Percentiles rank a stretch among this genome's conserved stretches.
These are phyloP conservation scores for Bruguiera hainesii DNA, from an alignment of 441 rosid genomes.

Conservation along the genomic window DNA sequence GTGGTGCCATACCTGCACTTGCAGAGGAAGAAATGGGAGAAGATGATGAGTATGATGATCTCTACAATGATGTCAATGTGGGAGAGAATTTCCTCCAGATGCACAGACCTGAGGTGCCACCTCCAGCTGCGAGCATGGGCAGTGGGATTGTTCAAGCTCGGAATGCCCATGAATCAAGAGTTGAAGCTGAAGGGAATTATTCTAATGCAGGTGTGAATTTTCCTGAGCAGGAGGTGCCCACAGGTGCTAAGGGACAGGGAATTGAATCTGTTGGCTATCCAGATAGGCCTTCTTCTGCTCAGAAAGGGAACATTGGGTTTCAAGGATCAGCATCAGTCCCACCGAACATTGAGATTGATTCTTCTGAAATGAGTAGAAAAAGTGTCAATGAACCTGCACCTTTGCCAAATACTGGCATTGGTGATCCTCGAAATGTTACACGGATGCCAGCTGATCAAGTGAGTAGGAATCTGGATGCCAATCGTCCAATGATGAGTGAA, in stretches of 20 bases:
- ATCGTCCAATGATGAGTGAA: constrained; percentile 46
- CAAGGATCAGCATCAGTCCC: constrained; percentile 48
- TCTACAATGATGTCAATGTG: constrained; percentile 81
- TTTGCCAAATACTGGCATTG: constrained; percentile 39
- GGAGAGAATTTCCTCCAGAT: constrained; percentile 77
- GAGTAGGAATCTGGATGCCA: constrained; percentile 40
- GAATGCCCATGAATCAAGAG: constrained; percentile 42
- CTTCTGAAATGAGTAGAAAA: constrained; percentile 41
- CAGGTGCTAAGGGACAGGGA: constrained; percentile 43
- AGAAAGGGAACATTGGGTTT: constrained; percentile 40
- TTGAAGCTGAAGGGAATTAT: constrained; percentile 45
- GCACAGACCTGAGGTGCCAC: constrained; percentile 48
- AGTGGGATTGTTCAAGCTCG: constrained; percentile 45
- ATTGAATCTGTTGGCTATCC: constrained; percentile 45
- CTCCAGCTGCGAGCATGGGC: constrained; percentile 33
- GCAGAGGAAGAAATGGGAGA: constrained; percentile 73
- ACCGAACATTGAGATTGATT: constrained; percentile 33
- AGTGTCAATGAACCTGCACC: constrained; percentile 43
- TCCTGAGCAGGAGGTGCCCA: constrained; percentile 36
- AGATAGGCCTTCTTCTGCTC: constrained; percentile 39
- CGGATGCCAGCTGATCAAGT: constrained; percentile 52
- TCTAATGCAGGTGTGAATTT: constrained; percentile 30
- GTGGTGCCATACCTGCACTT: constrained; percentile 88
- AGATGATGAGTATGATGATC: constrained; percentile 84
- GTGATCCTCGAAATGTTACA: constrained; percentile 40